A percentile compares a stretch with the other conserved stretches of the same genome.
Conservation (phyloP, 192 early-diverging fungal species). For the Podila verticillata region DNA sequence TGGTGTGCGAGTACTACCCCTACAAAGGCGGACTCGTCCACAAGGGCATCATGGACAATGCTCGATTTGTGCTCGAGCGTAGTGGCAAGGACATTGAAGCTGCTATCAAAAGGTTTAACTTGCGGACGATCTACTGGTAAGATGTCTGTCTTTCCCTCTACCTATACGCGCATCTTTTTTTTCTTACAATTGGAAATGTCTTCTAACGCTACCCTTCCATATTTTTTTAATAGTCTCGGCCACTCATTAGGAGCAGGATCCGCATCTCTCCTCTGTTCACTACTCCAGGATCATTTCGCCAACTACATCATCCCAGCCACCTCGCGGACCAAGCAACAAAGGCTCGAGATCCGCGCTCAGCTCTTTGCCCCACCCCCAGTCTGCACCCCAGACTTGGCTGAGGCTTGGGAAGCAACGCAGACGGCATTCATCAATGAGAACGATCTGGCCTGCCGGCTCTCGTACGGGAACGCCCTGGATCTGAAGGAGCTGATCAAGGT, state of each 20-base stretch:
- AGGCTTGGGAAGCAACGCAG: slow-evolving; percentile 30
- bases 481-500: slow-evolving; percentile 56
- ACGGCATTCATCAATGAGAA: slow-evolving; percentile 55
- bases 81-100: slow-evolving; percentile 44
- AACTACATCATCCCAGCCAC: slow-evolving; percentile 20
- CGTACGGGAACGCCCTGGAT: slow-evolving; percentile 54
- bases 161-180: too few species aligned
- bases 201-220: not conserved
- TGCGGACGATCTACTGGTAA: slow-evolving; percentile 47
- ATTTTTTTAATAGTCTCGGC: slow-evolving; percentile 24
- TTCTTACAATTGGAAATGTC: not conserved
- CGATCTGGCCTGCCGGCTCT: slow-evolving; percentile 47
- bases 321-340: not conserved
- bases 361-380: slow-evolving; percentile 51
- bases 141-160: not conserved
- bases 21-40: slow-evolving; percentile 56
- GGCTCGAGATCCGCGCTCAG: slow-evolving; percentile 43
- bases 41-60: slow-evolving; percentile 54
- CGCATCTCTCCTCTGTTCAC: slow-evolving; percentile 35
- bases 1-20: slow-evolving; percentile 52
- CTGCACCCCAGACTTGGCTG: slow-evolving; percentile 43
- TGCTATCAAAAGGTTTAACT: slow-evolving; percentile 49
- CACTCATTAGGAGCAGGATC: slow-evolving; percentile 54
- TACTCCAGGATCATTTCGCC: slow-evolving; percentile 49
- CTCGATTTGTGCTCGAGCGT: slow-evolving; percentile 46